phyloP scores from a whole-genome alignment of 257 asterid genomes.

The Capsicum baccatum region DNA sequence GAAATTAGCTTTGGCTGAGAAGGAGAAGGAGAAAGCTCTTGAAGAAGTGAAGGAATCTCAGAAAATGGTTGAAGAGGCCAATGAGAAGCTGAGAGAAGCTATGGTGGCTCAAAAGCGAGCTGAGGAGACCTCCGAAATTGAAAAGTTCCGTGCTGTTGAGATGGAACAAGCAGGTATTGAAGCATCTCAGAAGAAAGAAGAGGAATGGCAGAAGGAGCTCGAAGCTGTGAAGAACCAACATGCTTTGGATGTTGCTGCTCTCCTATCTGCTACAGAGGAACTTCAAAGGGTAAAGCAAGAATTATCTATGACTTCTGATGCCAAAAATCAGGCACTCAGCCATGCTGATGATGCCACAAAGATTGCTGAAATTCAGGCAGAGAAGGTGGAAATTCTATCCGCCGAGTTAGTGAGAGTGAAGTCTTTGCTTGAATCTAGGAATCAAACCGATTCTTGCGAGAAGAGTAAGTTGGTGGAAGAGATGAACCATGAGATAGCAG shows the following conservation, averaged over 20 bases:
- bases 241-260: conserved; percentile 76
- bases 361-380: conserved; percentile 77
- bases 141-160: conserved; percentile 90
- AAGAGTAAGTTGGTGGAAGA: conserved; percentile 49
- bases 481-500: conserved; percentile 51
- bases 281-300: conserved; percentile 80
- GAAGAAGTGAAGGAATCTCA: conserved; percentile 77
- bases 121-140: conserved; percentile 85
- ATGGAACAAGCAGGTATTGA: conserved; percentile 96
- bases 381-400: conserved; percentile 70
- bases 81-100: conserved; percentile 90
- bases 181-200: conserved; percentile 80
- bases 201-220: conserved; percentile 78
- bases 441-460: conserved; percentile 61
- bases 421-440: conserved; percentile 64
- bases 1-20: conserved; percentile 65
- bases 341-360: conserved; percentile 89
- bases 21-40: conserved; percentile 76
- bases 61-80: conserved; percentile 73
- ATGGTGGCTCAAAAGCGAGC: conserved; percentile 84
- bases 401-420: conserved; percentile 73
- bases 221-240: conserved; percentile 81
- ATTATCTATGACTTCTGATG: conserved; percentile 64
- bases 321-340: conserved; percentile 78
- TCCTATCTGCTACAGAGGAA: conserved; percentile 69